A percentile compares a stretch with the other conserved stretches of the same genome.
Conservation (phyloP, 2,329 filamentous ascomycete species). For the Aspergillus sojae region DNA sequence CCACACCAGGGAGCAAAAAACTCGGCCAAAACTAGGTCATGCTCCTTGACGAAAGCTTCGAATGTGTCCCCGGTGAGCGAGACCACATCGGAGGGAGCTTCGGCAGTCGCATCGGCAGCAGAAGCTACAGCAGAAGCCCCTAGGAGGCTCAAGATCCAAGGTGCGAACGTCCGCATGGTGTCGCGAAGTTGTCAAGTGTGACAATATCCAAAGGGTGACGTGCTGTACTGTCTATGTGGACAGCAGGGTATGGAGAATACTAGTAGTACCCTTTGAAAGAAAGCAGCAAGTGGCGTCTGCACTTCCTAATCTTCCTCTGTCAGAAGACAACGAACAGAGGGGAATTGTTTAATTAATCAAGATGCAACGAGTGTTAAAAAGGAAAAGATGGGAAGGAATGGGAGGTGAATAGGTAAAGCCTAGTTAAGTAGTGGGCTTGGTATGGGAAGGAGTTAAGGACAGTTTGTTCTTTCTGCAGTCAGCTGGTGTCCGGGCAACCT, state of each 20-base stretch:
- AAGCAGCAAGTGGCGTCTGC: not conserved
- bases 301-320: not conserved
- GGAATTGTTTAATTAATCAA: not conserved
- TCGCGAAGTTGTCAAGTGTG: constrained; percentile 1
- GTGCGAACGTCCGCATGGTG: constrained; percentile 44
- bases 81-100: constrained; percentile 70
- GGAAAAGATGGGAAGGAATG: constrained; percentile 11
- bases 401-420: constrained; percentile 11
- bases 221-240: not conserved
- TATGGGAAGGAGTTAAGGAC: constrained; percentile 36
- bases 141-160: constrained; percentile 44
- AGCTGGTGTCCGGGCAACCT: constrained; percentile 26
- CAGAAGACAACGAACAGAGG: not conserved
- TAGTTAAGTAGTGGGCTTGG: constrained; percentile 17
- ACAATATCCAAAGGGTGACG: not conserved
- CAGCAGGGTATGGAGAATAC: not conserved
- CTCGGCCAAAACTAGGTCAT: constrained; percentile 90
- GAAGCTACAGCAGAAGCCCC: constrained; percentile 39
- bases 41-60: constrained; percentile 78
- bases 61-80: constrained; percentile 87
- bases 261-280: not conserved
- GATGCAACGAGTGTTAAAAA: not conserved
- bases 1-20: constrained; percentile 98
- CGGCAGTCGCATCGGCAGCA: constrained; percentile 34
- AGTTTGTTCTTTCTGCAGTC: constrained; percentile 46